Base-by-base conservation (phyloP, 2,329 filamentous ascomycete species). In the Aureobasidium sp. region DNA sequence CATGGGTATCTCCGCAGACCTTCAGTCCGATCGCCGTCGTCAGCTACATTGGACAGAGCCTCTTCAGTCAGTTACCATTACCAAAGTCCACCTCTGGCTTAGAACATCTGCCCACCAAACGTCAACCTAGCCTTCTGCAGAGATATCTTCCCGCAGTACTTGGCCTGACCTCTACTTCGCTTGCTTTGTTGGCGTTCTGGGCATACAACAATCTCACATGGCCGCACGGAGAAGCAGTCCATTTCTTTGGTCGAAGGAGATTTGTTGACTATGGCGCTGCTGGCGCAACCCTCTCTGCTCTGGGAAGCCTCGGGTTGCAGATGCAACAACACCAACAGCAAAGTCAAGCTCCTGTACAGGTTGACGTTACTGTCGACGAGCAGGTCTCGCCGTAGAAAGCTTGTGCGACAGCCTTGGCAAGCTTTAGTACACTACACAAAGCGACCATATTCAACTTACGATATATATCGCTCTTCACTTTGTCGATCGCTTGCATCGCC, bases 211-310 rank as follows among this genome's bases (percentile, higher is more conserved):
- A 64, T n/a, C 49, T 58, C 15, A 45, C 58, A 31, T 74, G 71
- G 71, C 71, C 72, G 27, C 69, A 67, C 27, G 72, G 72, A 36
- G 67, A 72, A 57, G 62, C 65, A 9, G 62, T 70, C 1, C 72
- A 74, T 5, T 63, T 73, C 47, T 74, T 74, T 56, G 72, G 72
- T 20, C 66, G 68, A 9, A 72, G 67, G 60, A 66, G 70, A 12
- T 65, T 73, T 6, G 55, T 68, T 2, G 72, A 74, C 55, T 73
- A 70, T 52, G 72, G 72, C 5, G 69, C 71, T 62, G 66, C 73
- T 12, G 72, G 72, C 14, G 69, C 70, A 55, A 71, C 72, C 17
- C 63, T 74, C 36, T 68, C 70, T n/a, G 70, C 62, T 15, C 56
- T 65, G 3, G 58, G 64, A 7, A 57, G 61, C 5, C 25, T 64